Base-by-base conservation (phyloP, 1,139 yeast genomes). In the Geotrichum klebahnii region DNA sequence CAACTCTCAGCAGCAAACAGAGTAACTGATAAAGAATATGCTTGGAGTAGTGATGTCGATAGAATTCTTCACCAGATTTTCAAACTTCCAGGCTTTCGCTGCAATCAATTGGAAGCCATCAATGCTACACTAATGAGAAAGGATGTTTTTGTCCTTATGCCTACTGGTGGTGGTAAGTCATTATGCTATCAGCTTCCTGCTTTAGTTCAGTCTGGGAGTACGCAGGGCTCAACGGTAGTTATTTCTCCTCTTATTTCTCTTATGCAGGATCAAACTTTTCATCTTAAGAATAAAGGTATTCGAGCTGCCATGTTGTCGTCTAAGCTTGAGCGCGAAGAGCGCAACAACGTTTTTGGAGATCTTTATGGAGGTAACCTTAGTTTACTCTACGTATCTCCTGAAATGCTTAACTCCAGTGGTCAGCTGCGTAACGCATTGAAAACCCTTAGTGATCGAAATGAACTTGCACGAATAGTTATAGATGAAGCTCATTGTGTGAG, bases 401-500 rank as follows among this genome's bases (percentile, higher is more conserved):
- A 94, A 67, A 92, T 90, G 94, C 81, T 89, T 31, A 84, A 82
- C 61, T 82, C 84, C 3, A 87, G 95, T 34, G n/a, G 22, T 8
- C 46, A 48, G 26, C 62, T 67, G 29, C 55, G 58, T 2, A 24
- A 44, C 3, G 57, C 58, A 14, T 44, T 67, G 24, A 48, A 33
- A 3, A 44, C 39, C 44, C 44, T n/a, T 50, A 49, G 17, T 28
- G 40, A 92, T 46, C 71, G 74, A 14, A 73, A 69, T 48, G 69
- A 92, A 14, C 69, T 94, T 34, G 96, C 97, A 0, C 73, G 97
- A 51, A 78, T 94, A 31, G 97, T 94, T 12, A 89, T 94, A 44
- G 99, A 94, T 68, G 99, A 94, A 64, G 98, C 98, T 0, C 99
- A 94, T 69, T 94, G 99, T 76, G 95, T 92, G 51, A 87, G 96